A percentile compares a stretch with the other conserved stretches of the same genome.
phyloP scores from a whole-genome alignment of 2,329 filamentous ascomycete genomes.

The Plectosphaerella sp. region DNA sequence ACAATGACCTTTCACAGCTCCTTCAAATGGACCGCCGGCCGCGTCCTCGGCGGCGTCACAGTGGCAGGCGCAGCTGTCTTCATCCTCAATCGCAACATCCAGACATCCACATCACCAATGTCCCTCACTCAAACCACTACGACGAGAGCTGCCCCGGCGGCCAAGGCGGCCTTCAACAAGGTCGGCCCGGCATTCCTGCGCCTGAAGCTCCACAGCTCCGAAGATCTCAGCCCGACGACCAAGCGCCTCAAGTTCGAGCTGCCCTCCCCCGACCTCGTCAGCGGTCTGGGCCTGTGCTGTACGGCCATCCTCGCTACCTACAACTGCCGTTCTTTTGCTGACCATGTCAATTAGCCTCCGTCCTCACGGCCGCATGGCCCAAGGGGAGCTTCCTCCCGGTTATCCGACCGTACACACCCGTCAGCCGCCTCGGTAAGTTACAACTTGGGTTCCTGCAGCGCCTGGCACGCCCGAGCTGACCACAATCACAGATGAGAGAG shows the following conservation, averaged over 20 bases:
- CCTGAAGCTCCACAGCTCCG: neutral
- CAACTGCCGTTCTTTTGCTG: too few relatives aligned
- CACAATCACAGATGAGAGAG: conserved; percentile 41
- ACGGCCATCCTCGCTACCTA: neutral
- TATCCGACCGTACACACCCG: neutral
- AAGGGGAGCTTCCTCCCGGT: conserved; percentile 1
- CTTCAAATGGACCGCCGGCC: neutral
- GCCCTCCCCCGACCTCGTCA: neutral
- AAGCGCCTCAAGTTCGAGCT: conserved; percentile 2
- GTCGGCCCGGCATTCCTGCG: conserved; percentile 5
- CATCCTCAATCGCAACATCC: neutral
- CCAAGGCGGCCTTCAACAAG: neutral
- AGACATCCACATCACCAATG: neutral
- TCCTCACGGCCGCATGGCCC: conserved; percentile 1
- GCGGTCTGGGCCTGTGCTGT: conserved; percentile 2
- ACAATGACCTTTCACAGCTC: neutral
- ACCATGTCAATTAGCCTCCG: neutral
- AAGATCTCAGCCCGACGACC: conserved; percentile 1
- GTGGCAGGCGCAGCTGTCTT: neutral
- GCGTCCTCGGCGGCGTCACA: neutral
- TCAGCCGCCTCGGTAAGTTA: neutral
- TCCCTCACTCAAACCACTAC: neutral
- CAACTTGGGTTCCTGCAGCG: neutral
- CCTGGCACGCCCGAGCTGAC: neutral
- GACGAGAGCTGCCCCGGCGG: neutral